These are phyloP conservation scores for Trichoderma virens DNA, from an alignment of 495 filamentous ascomycete genomes.

Conservation along the genomic window DNA sequence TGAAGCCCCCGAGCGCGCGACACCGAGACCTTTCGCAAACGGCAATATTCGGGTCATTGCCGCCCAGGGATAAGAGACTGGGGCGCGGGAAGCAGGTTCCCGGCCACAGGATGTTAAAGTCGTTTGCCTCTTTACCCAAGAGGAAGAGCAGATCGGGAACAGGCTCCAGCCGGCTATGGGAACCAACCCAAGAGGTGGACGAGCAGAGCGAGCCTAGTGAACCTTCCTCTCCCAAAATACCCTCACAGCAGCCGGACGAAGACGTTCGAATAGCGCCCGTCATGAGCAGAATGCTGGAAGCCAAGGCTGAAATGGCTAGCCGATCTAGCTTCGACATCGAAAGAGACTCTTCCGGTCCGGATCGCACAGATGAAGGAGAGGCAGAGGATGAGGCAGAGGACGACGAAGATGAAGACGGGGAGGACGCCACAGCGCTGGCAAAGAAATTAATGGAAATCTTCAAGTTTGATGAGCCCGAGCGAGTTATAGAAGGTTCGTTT, in stretches of 20 bases:
- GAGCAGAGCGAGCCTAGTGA: conserved; percentile 9
- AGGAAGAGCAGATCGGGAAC: conserved; percentile 31
- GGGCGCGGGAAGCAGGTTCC: conserved; percentile 52
- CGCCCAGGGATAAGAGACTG: conserved; percentile 20
- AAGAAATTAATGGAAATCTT: conserved; percentile 81
- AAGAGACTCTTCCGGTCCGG: not conserved
- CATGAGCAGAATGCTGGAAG: conserved; percentile 77
- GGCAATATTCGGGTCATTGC: conserved; percentile 14
- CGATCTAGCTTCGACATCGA: conserved; percentile 47
- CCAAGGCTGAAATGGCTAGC: conserved; percentile 56
- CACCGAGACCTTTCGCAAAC: conserved; percentile 26
- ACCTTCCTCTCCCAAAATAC: conserved; percentile 9
- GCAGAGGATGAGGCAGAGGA: conserved; percentile 24
- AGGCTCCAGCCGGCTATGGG: conserved; percentile 18
- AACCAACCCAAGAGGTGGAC: conserved; percentile 18
- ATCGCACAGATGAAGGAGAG: not conserved
- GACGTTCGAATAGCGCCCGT: conserved; percentile 51
- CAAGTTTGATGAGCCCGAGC: conserved; percentile 71
- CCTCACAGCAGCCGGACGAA: conserved; percentile 13
- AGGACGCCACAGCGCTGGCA: conserved; percentile 47
- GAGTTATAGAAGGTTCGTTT: conserved; percentile 64
- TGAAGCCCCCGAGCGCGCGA: conserved; percentile 16
- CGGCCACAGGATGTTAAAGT: conserved; percentile 52
- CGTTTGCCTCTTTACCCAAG: conserved; percentile 43
- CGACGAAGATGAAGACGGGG: conserved; percentile 21